phyloP scores from a whole-genome alignment of 78 protist species.

The Pigoraptor vietnamica region DNA sequence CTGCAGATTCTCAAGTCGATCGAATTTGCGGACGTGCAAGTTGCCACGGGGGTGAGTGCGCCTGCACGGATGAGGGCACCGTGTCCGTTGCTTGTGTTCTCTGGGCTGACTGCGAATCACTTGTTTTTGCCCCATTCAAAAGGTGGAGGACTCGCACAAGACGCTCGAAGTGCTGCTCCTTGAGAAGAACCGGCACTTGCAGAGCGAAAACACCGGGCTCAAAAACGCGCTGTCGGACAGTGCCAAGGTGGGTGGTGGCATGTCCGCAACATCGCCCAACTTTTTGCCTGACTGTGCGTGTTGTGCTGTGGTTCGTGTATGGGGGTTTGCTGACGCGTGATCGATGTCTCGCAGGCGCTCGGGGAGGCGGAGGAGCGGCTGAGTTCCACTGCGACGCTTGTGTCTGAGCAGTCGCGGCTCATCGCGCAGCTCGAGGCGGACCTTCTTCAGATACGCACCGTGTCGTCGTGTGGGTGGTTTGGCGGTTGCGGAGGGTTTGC shows the following conservation, averaged over 20 bases:
- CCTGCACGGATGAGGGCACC: too few species aligned
- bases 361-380: not conserved
- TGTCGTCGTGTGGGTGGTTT: not conserved
- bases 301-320: not conserved
- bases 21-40: not conserved
- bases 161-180: not conserved
- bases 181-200: not conserved
- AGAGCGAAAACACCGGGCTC: not conserved
- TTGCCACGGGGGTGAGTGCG: not conserved
- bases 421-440: not conserved
- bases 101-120: not conserved
- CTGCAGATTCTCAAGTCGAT: not conserved
- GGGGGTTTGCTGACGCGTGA: not conserved
- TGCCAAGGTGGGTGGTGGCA: not conserved
- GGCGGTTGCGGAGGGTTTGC: not conserved
- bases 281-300: not conserved
- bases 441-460: not conserved
- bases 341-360: not conserved
- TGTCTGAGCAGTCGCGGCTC: not conserved
- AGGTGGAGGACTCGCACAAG: not conserved
- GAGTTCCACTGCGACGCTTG: not conserved
- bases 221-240: not conserved
- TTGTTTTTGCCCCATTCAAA: not conserved
- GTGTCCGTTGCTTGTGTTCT: too few species aligned
- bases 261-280: too few species aligned